Conservation (phyloP, 2,329 filamentous ascomycete species). For the Aureobasidium namibiae region DNA sequence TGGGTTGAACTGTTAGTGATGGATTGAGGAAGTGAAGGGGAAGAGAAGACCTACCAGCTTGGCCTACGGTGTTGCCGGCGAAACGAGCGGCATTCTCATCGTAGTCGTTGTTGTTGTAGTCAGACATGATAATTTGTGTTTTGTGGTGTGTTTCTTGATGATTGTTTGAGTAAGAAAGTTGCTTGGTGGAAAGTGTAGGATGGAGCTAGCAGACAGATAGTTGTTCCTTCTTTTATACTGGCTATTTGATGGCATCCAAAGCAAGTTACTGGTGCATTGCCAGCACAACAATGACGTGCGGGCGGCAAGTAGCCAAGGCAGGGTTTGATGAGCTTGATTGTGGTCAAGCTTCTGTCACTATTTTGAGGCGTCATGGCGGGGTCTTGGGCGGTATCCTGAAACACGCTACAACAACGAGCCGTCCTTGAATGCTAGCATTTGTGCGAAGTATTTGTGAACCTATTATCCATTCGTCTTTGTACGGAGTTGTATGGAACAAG, state of each 20-base stretch:
- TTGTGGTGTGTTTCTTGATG: too few species aligned
- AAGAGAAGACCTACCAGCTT: not conserved
- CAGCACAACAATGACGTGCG: not conserved
- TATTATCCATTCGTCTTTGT: not conserved
- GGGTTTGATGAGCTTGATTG: constrained; percentile 17
- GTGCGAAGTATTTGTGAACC: too few species aligned
- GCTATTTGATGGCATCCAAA: not conserved
- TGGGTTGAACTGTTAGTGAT: not conserved
- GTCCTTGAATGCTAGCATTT: not conserved
- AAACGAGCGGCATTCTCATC: constrained; percentile 16
- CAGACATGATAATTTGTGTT: not conserved
- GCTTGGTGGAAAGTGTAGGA: not conserved
- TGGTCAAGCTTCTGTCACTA: constrained; percentile 15
- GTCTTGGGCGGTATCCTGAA: not conserved
- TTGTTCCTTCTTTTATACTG: not conserved
- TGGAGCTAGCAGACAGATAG: not conserved
- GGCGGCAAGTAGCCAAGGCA: too few species aligned
- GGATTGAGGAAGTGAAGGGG: not conserved
- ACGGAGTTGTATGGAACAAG: not conserved
- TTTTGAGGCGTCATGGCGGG: not conserved
- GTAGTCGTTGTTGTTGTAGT: constrained; percentile 11
- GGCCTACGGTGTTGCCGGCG: constrained; percentile 16
- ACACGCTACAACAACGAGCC: not conserved
- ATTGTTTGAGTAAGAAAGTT: not conserved
- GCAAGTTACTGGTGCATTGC: not conserved